These are phyloP conservation scores for Cladosporium sp. DNA, from an alignment of 2,329 filamentous ascomycete species.

Conservation along the genomic window DNA sequence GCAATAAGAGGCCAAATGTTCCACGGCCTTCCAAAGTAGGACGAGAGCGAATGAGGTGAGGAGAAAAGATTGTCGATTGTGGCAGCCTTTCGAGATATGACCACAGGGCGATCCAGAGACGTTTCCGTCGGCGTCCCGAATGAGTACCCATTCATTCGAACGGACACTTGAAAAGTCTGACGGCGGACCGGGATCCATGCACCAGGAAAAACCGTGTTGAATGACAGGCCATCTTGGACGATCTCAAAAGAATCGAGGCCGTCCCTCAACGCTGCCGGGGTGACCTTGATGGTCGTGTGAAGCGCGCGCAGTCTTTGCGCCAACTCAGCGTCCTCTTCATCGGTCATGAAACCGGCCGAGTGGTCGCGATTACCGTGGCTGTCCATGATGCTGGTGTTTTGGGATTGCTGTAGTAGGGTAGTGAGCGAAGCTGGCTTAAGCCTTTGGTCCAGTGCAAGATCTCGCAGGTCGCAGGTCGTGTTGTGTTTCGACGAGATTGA, in stretches of 20 bases:
- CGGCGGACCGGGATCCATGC: too few relatives aligned
- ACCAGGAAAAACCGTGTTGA: too few relatives aligned
- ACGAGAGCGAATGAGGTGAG: background rate
- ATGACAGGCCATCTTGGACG: background rate
- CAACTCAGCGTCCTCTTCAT: too few relatives aligned
- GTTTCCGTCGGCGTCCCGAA: background rate
- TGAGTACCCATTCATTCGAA: background rate
- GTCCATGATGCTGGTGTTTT: background rate
- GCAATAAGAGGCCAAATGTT: background rate
- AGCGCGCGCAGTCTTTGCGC: background rate
- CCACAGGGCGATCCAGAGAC: background rate
- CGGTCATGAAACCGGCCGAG: background rate
- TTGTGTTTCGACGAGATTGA: background rate
- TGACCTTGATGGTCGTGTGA: background rate
- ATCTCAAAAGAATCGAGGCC: background rate
- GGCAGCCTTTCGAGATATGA: background rate
- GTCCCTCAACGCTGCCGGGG: background rate
- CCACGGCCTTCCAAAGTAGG: background rate
- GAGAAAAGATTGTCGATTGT: background rate
- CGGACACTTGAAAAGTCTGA: background rate
- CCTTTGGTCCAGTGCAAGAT: background rate
- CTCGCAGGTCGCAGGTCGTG: background rate
- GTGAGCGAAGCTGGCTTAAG: background rate
- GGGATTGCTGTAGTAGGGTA: background rate
- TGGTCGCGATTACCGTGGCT: background rate